Evolutionary conservation across 1,284 basidiomycete species (phyloP), one percentile per base, ranked within the genome.

Genomic region (Pholiota adiposa): DNA sequence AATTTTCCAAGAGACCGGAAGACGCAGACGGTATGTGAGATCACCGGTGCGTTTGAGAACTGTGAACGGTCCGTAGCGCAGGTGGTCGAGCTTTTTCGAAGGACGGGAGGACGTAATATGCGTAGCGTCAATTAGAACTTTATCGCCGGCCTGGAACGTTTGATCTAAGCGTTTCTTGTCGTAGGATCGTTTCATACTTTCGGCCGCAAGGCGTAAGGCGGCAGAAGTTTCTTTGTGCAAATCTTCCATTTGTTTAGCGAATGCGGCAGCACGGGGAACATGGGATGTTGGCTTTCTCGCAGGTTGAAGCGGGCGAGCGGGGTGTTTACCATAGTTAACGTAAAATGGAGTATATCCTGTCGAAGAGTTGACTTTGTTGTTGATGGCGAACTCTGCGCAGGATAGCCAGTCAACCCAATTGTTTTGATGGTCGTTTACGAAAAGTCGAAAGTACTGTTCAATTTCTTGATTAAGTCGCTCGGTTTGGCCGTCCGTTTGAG

Each of bases 371-470:
- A 34, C 21, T 3, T 38, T 3, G 33, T 61, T 61, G 70, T 80
- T 82, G 51, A 77, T 70, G 0, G 69, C 64, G 58, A 82, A 83
- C 23, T 70, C 71, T 0, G 79, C 70, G 0, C 65, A 19, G 0
- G 77, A 74, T 0, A 83, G 65, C 1, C 70, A 67, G 0, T 48
- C 14, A 0, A 66, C 63, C 82, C 81, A 84, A 16, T 80, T 72
- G 19, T 66, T 58, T 53, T 82, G 78, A 9, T 75, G 59, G 34
- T 72, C 66, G n/a, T 72, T 66, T 2, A 76, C 66, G 51, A 72
- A 69, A 34, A 67, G 72, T 0, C 67, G 67, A 0, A 79, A 36
- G 33, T 62, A 65, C 46, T 76, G 73, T 41, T 63, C 72, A 0
- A 78, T 49, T 0, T 69, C 68, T 51, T 77, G 74, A 56, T 77